A percentile compares a stretch with the other conserved stretches of the same genome.
Conservation (phyloP, 805 yeast genomes). For the Metschnikowia noctiluminum region DNA sequence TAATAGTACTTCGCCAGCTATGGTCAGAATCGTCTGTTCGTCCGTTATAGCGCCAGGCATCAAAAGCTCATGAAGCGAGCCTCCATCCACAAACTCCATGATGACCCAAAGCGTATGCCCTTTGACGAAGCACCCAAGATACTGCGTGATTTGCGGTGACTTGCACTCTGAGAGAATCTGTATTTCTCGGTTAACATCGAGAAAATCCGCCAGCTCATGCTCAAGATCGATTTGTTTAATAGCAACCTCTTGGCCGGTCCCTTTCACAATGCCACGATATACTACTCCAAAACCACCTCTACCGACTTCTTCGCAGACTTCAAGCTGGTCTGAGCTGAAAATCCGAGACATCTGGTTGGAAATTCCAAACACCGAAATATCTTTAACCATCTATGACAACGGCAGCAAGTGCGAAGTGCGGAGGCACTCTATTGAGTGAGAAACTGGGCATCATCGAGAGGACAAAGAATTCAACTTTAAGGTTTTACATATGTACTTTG, state of each 20-base stretch:
- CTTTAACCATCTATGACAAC: no score
- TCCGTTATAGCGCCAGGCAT: conserved; percentile 59
- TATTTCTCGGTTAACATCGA: conserved; percentile 72
- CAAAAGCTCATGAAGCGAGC: conserved; percentile 65
- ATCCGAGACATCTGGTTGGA: conserved; percentile 15
- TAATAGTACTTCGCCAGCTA: conserved; percentile 51
- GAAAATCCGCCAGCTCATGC: conserved; percentile 56
- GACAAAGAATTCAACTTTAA: no score
- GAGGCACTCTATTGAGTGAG: conserved; percentile 1
- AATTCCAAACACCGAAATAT: no score
- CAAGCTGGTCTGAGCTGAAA: conserved; percentile 36
- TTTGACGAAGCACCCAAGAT: conserved; percentile 68
- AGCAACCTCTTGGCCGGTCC: conserved; percentile 46
- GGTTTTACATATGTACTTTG: no score
- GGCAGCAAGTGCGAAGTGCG: conserved; percentile 5
- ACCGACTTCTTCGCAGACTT: conserved; percentile 57
- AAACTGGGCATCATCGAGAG: neutral
- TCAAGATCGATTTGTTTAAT: conserved; percentile 71
- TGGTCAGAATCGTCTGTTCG: conserved; percentile 45
- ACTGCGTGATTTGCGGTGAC: conserved; percentile 58
- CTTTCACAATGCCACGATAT: conserved; percentile 55
- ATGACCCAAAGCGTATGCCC: conserved; percentile 73
- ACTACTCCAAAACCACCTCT: conserved; percentile 80
- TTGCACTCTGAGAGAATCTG: conserved; percentile 65
- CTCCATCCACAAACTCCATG: conserved; percentile 81